phyloP scores from a whole-genome alignment of 1,139 yeast genomes.

The Hyphopichia buzzinii region DNA sequence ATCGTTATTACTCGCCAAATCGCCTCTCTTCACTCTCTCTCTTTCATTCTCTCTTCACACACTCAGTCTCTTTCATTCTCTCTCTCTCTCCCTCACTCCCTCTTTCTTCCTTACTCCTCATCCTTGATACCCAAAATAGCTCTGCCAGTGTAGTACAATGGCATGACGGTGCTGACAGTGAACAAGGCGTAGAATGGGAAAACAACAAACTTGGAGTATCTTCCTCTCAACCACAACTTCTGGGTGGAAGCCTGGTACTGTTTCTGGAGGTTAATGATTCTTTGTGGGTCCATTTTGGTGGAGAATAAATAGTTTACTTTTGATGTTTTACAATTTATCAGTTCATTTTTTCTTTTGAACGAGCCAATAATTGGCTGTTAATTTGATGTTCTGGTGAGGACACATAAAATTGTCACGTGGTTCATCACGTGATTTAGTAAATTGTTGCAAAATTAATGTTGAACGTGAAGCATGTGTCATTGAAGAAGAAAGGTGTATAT shows the following conservation, averaged over 20 bases:
- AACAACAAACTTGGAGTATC: constrained; percentile 74
- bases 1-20: too few relatives aligned
- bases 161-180: constrained; percentile 67
- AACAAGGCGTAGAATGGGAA: constrained; percentile 90
- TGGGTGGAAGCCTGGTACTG: constrained; percentile 68
- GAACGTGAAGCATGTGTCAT: too few relatives aligned
- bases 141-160: constrained; percentile 76
- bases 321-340: not conserved
- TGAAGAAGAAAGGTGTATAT: too few relatives aligned
- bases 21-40: too few relatives aligned
- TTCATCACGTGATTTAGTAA: not conserved
- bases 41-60: too few relatives aligned
- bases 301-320: not conserved
- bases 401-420: not conserved
- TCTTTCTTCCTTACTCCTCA: too few relatives aligned
- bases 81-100: too few relatives aligned
- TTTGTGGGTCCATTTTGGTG: constrained; percentile 51
- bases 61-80: too few relatives aligned
- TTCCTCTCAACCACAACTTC: constrained; percentile 73
- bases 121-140: constrained; percentile 72
- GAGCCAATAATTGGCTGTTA: constrained; percentile 1
- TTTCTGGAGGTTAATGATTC: constrained; percentile 73
- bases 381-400: not conserved
- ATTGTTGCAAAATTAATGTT: too few relatives aligned
- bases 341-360: constrained; percentile 2